Base-by-base conservation (phyloP, 169 alveolate species). In the Ichthyophthirius multifiliis region DNA sequence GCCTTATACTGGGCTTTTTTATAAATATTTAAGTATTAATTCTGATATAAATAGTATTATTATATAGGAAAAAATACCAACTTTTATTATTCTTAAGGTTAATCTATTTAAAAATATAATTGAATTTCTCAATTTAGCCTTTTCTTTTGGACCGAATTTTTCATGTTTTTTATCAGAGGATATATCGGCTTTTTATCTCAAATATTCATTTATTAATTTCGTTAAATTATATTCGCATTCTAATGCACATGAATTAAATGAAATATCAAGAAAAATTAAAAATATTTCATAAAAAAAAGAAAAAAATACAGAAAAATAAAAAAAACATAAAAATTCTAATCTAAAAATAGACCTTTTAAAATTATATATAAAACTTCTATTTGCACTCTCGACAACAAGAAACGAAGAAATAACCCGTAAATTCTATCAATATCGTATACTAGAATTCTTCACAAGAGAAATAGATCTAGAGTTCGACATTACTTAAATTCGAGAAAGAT, bases 401-500 rank as follows among this genome's bases (percentile, higher is more conserved):
- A 91, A 85, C 43, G 96, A 91, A 2, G 95, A 92, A 43, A 91
- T 92, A 2, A 88, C 96, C 6, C 88, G 93, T 67, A 94, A 88
- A 74, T 85, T 94, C 63, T 92, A 86, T 47, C 86, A 94, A 47
- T 92, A 90, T 48, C 87, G 93, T 65, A 92, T 94, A 20, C 88
- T 94, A 5, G 94, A 91, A 45, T 94, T 92, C 65, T 78, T 92
- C 2, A 86, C 94, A 13, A 82, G 89, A 71, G 97, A 94, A 74
- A 91, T 94, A 9, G 95, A 92, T 75, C 82, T 94, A 39, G 97
- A 94, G 64, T 92, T 81, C 83, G 97, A 94, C 73, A 80, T 90
- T 31, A 89, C 85, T 64, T 77, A 80, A 75, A 85, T 73, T 48
- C 83, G 89, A 77, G 74, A 62, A 30, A 63, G 71, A 5, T 74